Conservation (phyloP, 202 grass and related monocot genomes). For the Panicum hallii region DNA sequence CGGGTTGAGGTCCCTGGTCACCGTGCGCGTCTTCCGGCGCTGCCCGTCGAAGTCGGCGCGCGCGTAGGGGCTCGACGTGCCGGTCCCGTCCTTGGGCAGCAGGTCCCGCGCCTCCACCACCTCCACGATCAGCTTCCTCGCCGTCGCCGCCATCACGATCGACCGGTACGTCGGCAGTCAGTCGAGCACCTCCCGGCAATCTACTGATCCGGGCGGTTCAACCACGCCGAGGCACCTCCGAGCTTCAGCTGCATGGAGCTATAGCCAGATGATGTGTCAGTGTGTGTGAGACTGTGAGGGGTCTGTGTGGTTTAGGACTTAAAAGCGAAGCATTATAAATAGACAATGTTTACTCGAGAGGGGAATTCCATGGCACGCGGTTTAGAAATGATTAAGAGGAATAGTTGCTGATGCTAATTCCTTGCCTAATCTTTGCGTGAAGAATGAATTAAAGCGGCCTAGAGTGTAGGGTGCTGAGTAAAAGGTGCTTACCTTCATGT, state of each 20-base stretch:
- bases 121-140: constrained; percentile 93
- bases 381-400: constrained; percentile 30
- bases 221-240: not conserved
- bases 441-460: constrained; percentile 7
- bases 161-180: not conserved
- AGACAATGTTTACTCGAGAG: not conserved
- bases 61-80: constrained; percentile 90
- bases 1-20: constrained; percentile 69
- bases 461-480: constrained; percentile 13
- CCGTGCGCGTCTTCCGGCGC: constrained; percentile 80
- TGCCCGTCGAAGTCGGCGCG: constrained; percentile 89
- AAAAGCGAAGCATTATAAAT: not conserved
- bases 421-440: constrained; percentile 16
- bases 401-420: constrained; percentile 10
- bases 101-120: constrained; percentile 85
- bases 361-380: not conserved
- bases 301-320: not conserved
- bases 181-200: not conserved
- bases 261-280: not conserved
- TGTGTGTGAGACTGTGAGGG: not conserved
- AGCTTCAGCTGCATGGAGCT: constrained; percentile 38
- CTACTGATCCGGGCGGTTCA: not conserved
- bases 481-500: constrained; percentile 50
- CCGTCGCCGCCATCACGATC: constrained; percentile 45
- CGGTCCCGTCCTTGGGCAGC: constrained; percentile 85